Percentiles rank a stretch among this genome's conserved stretches.
These are phyloP conservation scores for Sordariomycetes sp. DNA, from an alignment of 2,329 filamentous ascomycete genomes.

Conservation along the genomic window DNA sequence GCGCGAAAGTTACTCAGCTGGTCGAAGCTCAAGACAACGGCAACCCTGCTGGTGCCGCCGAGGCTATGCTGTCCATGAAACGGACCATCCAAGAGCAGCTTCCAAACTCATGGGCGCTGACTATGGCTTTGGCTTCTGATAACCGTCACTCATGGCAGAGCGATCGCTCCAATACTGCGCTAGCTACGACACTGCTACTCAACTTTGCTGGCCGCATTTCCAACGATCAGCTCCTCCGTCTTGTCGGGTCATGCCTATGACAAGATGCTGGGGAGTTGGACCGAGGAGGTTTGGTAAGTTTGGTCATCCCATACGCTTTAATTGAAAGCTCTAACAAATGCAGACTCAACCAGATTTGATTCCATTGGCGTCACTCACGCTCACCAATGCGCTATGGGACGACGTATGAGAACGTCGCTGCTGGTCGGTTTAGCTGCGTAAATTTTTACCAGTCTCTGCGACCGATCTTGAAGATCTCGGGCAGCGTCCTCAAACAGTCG, in stretches of 20 bases:
- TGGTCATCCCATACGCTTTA: background rate
- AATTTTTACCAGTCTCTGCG: too few relatives aligned
- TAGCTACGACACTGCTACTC: constrained; percentile 14
- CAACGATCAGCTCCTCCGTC: constrained; percentile 13
- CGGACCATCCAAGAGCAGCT: constrained; percentile 11
- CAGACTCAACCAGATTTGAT: too few relatives aligned
- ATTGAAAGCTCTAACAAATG: too few relatives aligned
- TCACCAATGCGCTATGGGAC: too few relatives aligned
- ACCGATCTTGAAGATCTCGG: too few relatives aligned
- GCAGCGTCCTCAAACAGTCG: too few relatives aligned
- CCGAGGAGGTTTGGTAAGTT: background rate
- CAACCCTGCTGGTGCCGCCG: constrained; percentile 3
- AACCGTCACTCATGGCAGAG: constrained; percentile 8
- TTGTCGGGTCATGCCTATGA: constrained; percentile 15
- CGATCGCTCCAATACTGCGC: constrained; percentile 13
- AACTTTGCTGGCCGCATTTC: constrained; percentile 14
- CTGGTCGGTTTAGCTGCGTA: too few relatives aligned
- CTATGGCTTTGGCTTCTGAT: constrained; percentile 12
- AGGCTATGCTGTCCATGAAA: constrained; percentile 10
- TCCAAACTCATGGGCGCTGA: constrained; percentile 16
- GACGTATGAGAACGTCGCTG: too few relatives aligned
- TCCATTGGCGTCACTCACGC: too few relatives aligned
- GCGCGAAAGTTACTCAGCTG: constrained; percentile 5
- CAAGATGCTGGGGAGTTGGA: too few relatives aligned
- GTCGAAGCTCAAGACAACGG: constrained; percentile 8